These are phyloP conservation scores for Boletus patriciae DNA, from an alignment of 768 basidiomycete genomes.

Conservation along the genomic window DNA sequence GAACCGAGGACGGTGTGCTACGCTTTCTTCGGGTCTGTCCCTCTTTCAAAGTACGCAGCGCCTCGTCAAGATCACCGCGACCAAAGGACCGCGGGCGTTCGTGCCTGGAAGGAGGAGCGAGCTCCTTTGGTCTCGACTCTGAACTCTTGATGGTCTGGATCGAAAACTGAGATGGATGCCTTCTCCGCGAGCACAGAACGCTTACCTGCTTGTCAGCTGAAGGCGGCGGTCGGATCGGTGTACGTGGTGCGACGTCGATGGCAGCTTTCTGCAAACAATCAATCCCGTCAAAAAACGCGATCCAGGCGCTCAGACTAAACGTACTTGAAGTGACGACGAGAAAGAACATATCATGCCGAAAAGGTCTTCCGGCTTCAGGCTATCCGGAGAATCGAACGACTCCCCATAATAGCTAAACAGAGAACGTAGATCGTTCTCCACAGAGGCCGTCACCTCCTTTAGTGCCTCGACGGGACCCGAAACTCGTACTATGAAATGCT, in stretches of 20 bases:
- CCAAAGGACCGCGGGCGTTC: slow-evolving; percentile 56
- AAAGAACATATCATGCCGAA: slow-evolving; percentile 76
- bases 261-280: slow-evolving; percentile 58
- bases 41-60: slow-evolving; percentile 75
- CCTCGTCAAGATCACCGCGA: slow-evolving; percentile 80
- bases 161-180: background rate
- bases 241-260: slow-evolving; percentile 45
- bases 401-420: slow-evolving; percentile 80
- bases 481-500: slow-evolving; percentile 39
- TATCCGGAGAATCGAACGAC: slow-evolving; percentile 57
- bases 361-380: slow-evolving; percentile 78
- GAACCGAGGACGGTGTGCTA: slow-evolving; percentile 13
- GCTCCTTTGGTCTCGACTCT: slow-evolving; percentile 26
- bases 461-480: slow-evolving; percentile 61
- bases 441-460: slow-evolving; percentile 51
- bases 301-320: slow-evolving; percentile 1
- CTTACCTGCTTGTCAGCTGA: slow-evolving; percentile 12
- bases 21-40: slow-evolving; percentile 40
- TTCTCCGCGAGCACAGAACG: background rate
- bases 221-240: background rate
- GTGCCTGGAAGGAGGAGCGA: slow-evolving; percentile 44
- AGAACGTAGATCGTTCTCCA: slow-evolving; percentile 61
- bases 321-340: slow-evolving; percentile 67
- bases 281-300: background rate
- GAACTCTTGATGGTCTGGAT: slow-evolving; percentile 45